These are phyloP conservation scores for Phytophthora quininea DNA, from an alignment of 352 stramenopile species.

Conservation along the genomic window DNA sequence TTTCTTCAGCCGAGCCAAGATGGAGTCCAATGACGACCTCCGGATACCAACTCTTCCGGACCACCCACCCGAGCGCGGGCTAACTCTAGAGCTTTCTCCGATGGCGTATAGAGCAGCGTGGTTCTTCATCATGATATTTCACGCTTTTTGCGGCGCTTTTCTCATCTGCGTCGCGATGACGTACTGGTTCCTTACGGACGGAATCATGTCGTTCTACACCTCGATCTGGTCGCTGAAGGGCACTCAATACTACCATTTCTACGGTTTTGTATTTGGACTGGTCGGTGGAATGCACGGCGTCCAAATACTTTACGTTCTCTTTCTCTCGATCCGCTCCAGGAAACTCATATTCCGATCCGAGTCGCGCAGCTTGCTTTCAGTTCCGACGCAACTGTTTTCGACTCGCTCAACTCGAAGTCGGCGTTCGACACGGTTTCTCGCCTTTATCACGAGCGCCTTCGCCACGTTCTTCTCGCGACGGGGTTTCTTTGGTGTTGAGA, in stretches of 20 bases:
- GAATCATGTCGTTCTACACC: conserved; percentile 34
- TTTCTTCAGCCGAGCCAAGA: no score
- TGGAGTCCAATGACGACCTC: no score
- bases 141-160: conserved; percentile 25
- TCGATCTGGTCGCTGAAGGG: conserved; percentile 31
- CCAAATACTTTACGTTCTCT: conserved; percentile 25
- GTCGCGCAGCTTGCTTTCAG: neutral
- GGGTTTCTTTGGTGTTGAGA: conserved; percentile 32
- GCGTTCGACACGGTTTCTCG: no score
- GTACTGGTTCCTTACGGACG: conserved; percentile 32
- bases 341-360: conserved; percentile 30
- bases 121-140: conserved; percentile 31
- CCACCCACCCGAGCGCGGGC: no score
- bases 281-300: conserved; percentile 31
- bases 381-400: neutral
- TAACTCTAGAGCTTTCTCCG: conserved; percentile 10
- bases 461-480: conserved; percentile 12
- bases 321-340: conserved; percentile 20
- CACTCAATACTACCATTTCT: conserved; percentile 25
- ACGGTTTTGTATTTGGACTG: conserved; percentile 29
- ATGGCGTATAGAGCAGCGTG: conserved; percentile 15
- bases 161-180: conserved; percentile 31
- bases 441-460: neutral
- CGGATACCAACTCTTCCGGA: no score
- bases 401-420: neutral